These are phyloP conservation scores for Vitis cinerea DNA, from an alignment of 164 flowering plant genomes.

Conservation along the genomic window DNA sequence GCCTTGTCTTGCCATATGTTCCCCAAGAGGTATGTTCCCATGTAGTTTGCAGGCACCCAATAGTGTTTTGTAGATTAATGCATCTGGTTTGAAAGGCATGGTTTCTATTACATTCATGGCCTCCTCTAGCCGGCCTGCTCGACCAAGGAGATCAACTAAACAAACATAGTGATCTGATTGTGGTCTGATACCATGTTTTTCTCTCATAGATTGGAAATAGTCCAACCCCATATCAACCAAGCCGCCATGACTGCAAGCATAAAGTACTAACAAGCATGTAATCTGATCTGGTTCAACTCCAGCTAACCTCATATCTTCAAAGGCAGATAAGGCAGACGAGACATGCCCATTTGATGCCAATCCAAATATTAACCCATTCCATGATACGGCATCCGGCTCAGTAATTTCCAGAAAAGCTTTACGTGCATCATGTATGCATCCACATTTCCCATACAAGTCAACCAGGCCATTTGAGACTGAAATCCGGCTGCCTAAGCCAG, in stretches of 20 bases:
- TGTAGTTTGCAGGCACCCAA: conserved; percentile 49
- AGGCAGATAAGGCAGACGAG: conserved; percentile 43
- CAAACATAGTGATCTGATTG: conserved; percentile 51
- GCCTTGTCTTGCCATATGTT: conserved; percentile 49
- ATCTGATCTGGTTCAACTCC: conserved; percentile 48
- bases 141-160: conserved; percentile 59
- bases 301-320: conserved; percentile 54
- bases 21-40: conserved; percentile 47
- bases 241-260: conserved; percentile 59
- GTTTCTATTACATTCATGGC: conserved; percentile 40
- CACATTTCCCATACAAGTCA: conserved; percentile 62
- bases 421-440: conserved; percentile 35
- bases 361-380: conserved; percentile 61
- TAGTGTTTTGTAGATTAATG: conserved; percentile 47
- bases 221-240: conserved; percentile 49
- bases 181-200: conserved; percentile 27
- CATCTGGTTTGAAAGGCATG: conserved; percentile 47
- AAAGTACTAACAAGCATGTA: conserved; percentile 51
- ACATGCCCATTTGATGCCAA: conserved; percentile 48
- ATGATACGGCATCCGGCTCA: conserved; percentile 51
- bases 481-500: conserved; percentile 31
- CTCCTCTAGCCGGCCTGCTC: conserved; percentile 50
- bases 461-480: conserved; percentile 53
- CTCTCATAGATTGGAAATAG: conserved; percentile 45
- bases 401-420: conserved; percentile 39